Evolutionary conservation across 208 protist species (phyloP).

Genomic region (Wallacemonas sp.): DNA sequence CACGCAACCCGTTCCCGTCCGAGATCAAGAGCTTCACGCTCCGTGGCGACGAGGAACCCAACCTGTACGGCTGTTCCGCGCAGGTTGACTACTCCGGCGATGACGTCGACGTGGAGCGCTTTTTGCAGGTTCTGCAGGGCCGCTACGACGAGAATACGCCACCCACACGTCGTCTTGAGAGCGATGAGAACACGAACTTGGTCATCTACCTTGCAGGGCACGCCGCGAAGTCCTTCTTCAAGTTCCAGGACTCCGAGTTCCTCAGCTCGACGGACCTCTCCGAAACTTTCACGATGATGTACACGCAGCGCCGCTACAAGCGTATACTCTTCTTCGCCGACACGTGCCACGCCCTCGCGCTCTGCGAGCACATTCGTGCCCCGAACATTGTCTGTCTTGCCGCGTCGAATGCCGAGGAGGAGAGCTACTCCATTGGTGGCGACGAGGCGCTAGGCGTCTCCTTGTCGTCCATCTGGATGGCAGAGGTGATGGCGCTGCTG

Average conservation of each 20-base stretch:
- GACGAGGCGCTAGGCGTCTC: conserved; percentile 77
- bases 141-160: conserved; percentile 92
- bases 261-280: conserved; percentile 87
- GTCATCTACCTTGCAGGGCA: conserved; percentile 97
- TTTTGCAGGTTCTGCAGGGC: conserved; percentile 94
- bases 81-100: conserved; percentile 97
- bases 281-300: conserved; percentile 96
- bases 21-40: conserved; percentile 54
- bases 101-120: conserved; percentile 96
- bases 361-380: conserved; percentile 84
- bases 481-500: conserved; percentile 75
- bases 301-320: conserved; percentile 89
- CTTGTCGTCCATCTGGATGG: conserved; percentile 92
- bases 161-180: conserved; percentile 90
- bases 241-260: conserved; percentile 96
- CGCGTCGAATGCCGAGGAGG: conserved; percentile 42
- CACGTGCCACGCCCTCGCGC: conserved; percentile 95
- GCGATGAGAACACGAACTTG: conserved; percentile 95
- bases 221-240: conserved; percentile 96
- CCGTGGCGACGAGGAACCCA: conserved; percentile 8
- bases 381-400: conserved; percentile 79
- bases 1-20: conserved; percentile 92
- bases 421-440: conserved; percentile 76
- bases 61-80: conserved; percentile 91
- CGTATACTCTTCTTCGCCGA: conserved; percentile 94